Evolutionary conservation across 208 protist species (phyloP), one percentile per base, ranked within the genome.

Genomic region (Crithidia thermophila): DNA sequence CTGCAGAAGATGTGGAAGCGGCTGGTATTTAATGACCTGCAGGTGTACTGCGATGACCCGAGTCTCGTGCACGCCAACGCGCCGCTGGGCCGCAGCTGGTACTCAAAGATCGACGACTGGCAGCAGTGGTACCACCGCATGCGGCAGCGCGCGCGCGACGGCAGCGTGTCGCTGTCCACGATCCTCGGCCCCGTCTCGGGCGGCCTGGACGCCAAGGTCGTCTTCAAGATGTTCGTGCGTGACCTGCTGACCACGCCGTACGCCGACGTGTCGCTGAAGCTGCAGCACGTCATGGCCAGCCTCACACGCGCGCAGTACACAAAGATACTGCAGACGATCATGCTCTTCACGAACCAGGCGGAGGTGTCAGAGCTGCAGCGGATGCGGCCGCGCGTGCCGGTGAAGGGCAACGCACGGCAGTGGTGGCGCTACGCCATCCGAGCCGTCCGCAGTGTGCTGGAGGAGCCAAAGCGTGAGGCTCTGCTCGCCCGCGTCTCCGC

Each of bases 11-110:
- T 88, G 77, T 67, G 60, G 51, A 97, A 97, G 75, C 77, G 91
- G 21, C 61, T 94, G 25, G 75, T 81, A 28, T 88, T 97, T 30
- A 69, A 62, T 8, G 87, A 87, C 16, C 43, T 97, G 49, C 88
- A 93, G 75, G 65, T 93, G 27, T 97, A 97, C 76, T 94, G 86
- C 75, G 87, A 97, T 56, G 87, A 93, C 65, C 79, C 85, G 28
- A 40, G 56, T 28, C 82, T 67, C 8, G 25, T 80, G 27, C 40
- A 56, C 0, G 55, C 62, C 0, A 66, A 66, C 49, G 30, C 56
- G 2, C 46, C 57, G 50, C 72, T 63, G 57, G 63, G 55, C 34
- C 73, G 71, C 31, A 76, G 68, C 43, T 88, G 80, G 73, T 46
- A 59, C 45, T 76, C 86, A 3, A 63, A 77, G 50, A 80, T 93